Evolutionary conservation across 345 rosid species (phyloP).

Genomic region (Clarkia xantiana): DNA sequence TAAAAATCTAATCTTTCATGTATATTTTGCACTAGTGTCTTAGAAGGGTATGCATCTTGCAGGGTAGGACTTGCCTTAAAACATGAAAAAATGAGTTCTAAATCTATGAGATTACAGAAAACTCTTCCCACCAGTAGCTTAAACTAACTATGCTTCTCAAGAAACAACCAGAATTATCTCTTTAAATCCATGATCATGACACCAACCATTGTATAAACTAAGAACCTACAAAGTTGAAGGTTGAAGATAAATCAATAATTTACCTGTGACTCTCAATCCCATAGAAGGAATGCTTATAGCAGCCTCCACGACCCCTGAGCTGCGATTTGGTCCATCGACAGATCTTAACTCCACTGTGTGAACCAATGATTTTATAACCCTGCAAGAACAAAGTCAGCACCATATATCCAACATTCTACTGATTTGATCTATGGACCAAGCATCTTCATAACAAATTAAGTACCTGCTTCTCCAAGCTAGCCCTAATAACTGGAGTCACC

Average conservation of each 20-base stretch:
- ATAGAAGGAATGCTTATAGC: constrained; percentile 96
- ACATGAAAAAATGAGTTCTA: too few species aligned
- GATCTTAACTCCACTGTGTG: constrained; percentile 94
- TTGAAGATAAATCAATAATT: constrained; percentile 8
- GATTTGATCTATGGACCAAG: not conserved
- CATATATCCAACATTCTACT: not conserved
- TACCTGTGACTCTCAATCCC: constrained; percentile 99
- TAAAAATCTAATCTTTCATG: too few species aligned
- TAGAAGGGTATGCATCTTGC: too few species aligned
- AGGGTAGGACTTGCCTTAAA: too few species aligned
- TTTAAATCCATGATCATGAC: too few species aligned
- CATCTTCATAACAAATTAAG: not conserved
- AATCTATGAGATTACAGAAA: too few species aligned
- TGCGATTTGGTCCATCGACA: constrained; percentile 99
- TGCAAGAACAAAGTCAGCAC: constrained; percentile 18
- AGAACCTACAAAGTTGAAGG: too few species aligned
- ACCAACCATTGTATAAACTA: not conserved
- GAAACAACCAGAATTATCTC: too few species aligned
- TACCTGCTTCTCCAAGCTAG: constrained; percentile 91
- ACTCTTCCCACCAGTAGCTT: too few species aligned
- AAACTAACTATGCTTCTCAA: too few species aligned
- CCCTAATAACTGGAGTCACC: constrained; percentile 94
- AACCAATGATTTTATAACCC: constrained; percentile 96
- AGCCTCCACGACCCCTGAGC: constrained; percentile 98
- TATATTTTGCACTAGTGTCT: too few species aligned